Conservation (phyloP, 1,139 yeast genomes). For the Geotrichum macrosporum region DNA sequence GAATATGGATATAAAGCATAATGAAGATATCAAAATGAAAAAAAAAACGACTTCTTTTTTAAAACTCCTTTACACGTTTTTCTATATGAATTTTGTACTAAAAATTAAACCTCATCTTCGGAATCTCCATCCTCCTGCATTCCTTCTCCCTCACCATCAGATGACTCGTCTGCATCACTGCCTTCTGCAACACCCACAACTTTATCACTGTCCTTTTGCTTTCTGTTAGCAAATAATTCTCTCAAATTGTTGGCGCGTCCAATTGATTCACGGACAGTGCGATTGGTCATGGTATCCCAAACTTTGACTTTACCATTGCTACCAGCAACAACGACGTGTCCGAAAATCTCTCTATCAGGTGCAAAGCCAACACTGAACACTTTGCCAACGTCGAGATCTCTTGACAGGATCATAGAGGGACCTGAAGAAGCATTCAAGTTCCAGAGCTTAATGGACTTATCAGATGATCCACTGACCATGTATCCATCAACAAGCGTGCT, state of each 20-base stretch:
- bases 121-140: constrained; percentile 32
- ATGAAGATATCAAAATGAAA: background rate
- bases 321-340: constrained; percentile 84
- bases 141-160: constrained; percentile 48
- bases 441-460: constrained; percentile 84
- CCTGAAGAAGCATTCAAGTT: constrained; percentile 44
- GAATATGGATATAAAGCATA: no score
- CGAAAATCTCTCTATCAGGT: constrained; percentile 81
- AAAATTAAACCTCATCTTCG: constrained; percentile 7
- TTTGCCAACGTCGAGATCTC: constrained; percentile 94
- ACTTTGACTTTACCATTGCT: constrained; percentile 76
- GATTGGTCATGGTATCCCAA: constrained; percentile 88
- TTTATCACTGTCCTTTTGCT: constrained; percentile 45
- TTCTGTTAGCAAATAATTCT: constrained; percentile 53
- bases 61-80: background rate
- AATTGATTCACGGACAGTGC: constrained; percentile 69
- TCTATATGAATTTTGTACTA: background rate
- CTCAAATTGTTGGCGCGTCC: constrained; percentile 49
- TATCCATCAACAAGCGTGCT: constrained; percentile 67
- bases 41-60: background rate
- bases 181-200: constrained; percentile 59
- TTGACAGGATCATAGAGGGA: constrained; percentile 84
- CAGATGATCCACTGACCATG: constrained; percentile 85
- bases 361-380: constrained; percentile 82
- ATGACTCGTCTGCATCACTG: constrained; percentile 55